Evolutionary conservation across 495 filamentous ascomycete genomes (phyloP).

Genomic region (Thermothielavioides terrestris): DNA sequence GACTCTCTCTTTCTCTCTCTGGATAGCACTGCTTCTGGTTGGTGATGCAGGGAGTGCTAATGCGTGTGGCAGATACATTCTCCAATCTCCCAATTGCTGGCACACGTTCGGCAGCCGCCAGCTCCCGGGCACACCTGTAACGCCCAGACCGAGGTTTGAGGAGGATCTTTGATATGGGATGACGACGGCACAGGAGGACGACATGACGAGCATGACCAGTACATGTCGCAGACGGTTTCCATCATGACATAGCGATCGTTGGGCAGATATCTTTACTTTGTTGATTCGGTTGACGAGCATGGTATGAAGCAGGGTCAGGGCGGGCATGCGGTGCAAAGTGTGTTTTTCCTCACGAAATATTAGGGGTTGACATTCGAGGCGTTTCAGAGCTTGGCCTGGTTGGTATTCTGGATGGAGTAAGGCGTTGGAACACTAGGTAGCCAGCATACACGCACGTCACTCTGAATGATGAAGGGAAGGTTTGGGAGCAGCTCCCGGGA

Average conservation of each 20-base stretch:
- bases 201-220: not conserved
- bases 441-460: not conserved
- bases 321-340: too few species aligned
- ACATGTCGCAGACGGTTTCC: not conserved
- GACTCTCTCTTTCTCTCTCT: slow-evolving; percentile 44
- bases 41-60: too few species aligned
- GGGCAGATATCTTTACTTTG: not conserved
- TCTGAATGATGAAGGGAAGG: not conserved
- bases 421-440: not conserved
- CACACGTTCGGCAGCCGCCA: slow-evolving; percentile 32
- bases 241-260: slow-evolving; percentile 1
- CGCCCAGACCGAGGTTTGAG: slow-evolving; percentile 27
- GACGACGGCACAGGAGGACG: not conserved
- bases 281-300: not conserved
- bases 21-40: not conserved
- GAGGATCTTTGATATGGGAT: slow-evolving; percentile 9
- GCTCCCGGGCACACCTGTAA: slow-evolving; percentile 7
- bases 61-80: slow-evolving; percentile 37
- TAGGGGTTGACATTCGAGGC: not conserved
- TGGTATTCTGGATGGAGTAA: not conserved
- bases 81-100: slow-evolving; percentile 44
- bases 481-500: too few species aligned
- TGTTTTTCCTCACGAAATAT: too few species aligned
- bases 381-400: not conserved
- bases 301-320: not conserved